Base-by-base conservation (phyloP, 192 early-diverging fungal genomes). In the Entomortierella beljakovae region DNA sequence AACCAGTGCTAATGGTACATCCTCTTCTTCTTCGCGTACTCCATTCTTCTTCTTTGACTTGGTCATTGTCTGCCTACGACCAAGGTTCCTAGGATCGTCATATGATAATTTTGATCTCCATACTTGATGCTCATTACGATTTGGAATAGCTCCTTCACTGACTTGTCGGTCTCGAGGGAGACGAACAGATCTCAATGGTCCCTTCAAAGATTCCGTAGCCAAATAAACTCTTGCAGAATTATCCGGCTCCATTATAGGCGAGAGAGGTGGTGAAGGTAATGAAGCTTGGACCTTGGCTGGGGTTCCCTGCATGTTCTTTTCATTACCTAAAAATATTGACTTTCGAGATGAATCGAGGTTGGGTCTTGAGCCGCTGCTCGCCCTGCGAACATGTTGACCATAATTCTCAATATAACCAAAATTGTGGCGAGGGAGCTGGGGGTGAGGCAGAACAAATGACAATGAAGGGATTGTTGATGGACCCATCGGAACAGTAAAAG, bases 1-100 rank as follows among this genome's bases (percentile, higher is more conserved):
- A 29, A 79, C 48, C 20, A 79, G 16, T 2, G 75, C 75, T 38
- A 79, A 29, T 25, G 75, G 75, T 5, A 79, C 56, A 48, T 79
- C 75, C 35, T 79, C 75, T 34, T 79, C 75, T 54, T 64, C 54
- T 48, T 33, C 28, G 42, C n/a, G 16, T 3, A 35, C 48, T 54
- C 51, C 51, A 40, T 33, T 37, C 8, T 35, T 62, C 0, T 51
- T 29, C 28, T 50, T n/a, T 38, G 11, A 34, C 20, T 59, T 62
- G 54, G 5, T 42, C 57, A 23, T 57, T 35, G 25, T 42, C 28
- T 66, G 64, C 15, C 31, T 20, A 8, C 26, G 64, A 31, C 26
- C 16, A 28, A n/a, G 3, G 9, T 16, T 60, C 34, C 56, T 34
- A 7, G 42, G 26, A 15, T 64, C 70, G 6, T 72, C 42, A 8